Percentiles rank a stretch among this genome's conserved stretches.
These are phyloP conservation scores for Lasiosphaeria hispida DNA, from an alignment of 495 filamentous ascomycete genomes.

Conservation along the genomic window DNA sequence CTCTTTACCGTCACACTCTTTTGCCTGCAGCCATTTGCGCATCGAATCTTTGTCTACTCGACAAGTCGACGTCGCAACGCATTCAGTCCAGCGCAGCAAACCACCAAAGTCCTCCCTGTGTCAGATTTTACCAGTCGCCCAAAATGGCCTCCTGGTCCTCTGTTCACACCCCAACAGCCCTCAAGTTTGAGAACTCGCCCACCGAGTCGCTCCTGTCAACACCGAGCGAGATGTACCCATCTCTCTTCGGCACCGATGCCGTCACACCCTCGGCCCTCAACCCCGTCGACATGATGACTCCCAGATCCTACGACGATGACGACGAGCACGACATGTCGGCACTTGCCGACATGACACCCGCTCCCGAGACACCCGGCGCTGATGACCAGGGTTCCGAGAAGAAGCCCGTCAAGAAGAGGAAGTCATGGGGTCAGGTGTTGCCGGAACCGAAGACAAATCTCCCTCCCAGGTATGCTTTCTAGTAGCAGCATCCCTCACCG, in stretches of 20 bases:
- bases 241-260: conserved; percentile 43
- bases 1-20: conserved; percentile 32
- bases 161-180: conserved; percentile 38
- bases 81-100: conserved; percentile 14
- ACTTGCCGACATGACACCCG: conserved; percentile 20
- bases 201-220: conserved; percentile 53
- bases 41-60: conserved; percentile 7
- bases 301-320: conserved; percentile 37
- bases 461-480: conserved; percentile 72
- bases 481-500: conserved; percentile 27
- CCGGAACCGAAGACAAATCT: conserved; percentile 96
- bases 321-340: conserved; percentile 20
- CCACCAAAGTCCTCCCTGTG: conserved; percentile 35
- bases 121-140: conserved; percentile 11
- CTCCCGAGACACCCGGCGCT: conserved; percentile 20
- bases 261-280: conserved; percentile 31
- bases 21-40: conserved; percentile 12
- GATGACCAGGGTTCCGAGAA: conserved; percentile 49
- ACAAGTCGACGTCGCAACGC: conserved; percentile 12
- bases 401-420: conserved; percentile 90
- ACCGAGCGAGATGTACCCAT: conserved; percentile 49
- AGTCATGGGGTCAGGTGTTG: conserved; percentile 98
- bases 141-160: conserved; percentile 40
- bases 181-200: conserved; percentile 50
- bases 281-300: conserved; percentile 47